phyloP scores from a whole-genome alignment of 169 alveolate genomes.

The Toxoplasma gondii region DNA sequence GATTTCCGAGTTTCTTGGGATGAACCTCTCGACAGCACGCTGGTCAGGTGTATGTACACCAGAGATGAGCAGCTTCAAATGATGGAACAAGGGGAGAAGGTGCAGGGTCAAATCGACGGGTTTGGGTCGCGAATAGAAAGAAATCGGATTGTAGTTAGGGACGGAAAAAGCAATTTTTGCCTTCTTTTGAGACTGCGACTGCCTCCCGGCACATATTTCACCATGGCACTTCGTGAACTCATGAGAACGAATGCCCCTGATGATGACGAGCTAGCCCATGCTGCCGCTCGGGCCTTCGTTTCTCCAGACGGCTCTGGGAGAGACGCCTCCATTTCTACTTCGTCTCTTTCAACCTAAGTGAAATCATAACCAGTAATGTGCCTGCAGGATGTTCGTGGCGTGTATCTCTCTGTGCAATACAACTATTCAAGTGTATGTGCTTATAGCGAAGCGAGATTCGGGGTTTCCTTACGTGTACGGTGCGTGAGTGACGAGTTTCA shows the following conservation, averaged over 20 bases:
- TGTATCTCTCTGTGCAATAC: no score
- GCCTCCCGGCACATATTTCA: slow-evolving; percentile 43
- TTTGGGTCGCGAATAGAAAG: neutral
- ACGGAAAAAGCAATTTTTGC: slow-evolving; percentile 25
- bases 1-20: slow-evolving; percentile 25
- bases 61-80: neutral
- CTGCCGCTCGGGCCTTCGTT: neutral
- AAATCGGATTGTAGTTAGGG: neutral
- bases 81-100: no score
- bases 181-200: slow-evolving; percentile 33
- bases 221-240: slow-evolving; percentile 55
- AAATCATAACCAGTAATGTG: no score
- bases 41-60: neutral
- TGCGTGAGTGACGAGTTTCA: no score
- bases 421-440: no score
- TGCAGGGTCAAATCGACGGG: neutral
- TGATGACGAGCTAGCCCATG: neutral
- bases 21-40: slow-evolving; percentile 17
- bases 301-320: neutral
- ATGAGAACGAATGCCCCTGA: slow-evolving; percentile 37
- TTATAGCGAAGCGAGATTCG: no score
- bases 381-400: no score
- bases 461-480: no score
- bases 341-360: neutral
- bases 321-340: neutral